phyloP scores from a whole-genome alignment of 1,284 basidiomycete genomes.

The Lignosus rhinocerotis region DNA sequence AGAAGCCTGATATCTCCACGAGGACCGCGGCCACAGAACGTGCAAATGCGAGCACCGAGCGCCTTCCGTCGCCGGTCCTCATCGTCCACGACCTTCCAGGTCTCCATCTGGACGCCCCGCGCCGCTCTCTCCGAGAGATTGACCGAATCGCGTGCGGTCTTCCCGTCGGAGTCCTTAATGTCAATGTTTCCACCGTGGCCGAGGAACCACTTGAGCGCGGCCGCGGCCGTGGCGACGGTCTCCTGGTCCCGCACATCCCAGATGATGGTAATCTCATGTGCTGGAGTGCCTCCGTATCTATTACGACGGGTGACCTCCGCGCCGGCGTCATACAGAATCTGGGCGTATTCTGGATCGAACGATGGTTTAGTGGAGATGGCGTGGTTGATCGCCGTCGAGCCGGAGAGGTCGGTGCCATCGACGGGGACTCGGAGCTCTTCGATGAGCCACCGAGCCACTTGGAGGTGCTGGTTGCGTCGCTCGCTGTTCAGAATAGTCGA shows the following conservation, averaged over 20 bases:
- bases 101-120: constrained; percentile 10
- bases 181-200: constrained; percentile 45
- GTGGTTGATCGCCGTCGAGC: constrained; percentile 42
- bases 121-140: constrained; percentile 17
- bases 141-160: constrained; percentile 18
- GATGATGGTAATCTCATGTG: constrained; percentile 40
- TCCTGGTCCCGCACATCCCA: constrained; percentile 28
- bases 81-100: constrained; percentile 29
- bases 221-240: constrained; percentile 25
- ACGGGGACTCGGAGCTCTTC: constrained; percentile 37
- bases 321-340: constrained; percentile 42
- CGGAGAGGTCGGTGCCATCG: constrained; percentile 40
- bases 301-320: constrained; percentile 42
- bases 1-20: constrained; percentile 25
- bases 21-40: constrained; percentile 37
- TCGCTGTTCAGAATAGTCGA: constrained; percentile 30
- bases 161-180: constrained; percentile 42
- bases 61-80: constrained; percentile 35
- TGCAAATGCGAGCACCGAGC: constrained; percentile 33
- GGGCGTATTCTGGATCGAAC: constrained; percentile 43
- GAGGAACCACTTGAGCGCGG: constrained; percentile 41
- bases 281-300: constrained; percentile 41
- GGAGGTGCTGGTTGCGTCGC: constrained; percentile 27
- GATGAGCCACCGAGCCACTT: constrained; percentile 38
- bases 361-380: constrained; percentile 42